Percentiles rank a stretch among this genome's conserved stretches.
Evolutionary conservation across 768 basidiomycete species (phyloP).

Genomic region (Termitomyces sp.): DNA sequence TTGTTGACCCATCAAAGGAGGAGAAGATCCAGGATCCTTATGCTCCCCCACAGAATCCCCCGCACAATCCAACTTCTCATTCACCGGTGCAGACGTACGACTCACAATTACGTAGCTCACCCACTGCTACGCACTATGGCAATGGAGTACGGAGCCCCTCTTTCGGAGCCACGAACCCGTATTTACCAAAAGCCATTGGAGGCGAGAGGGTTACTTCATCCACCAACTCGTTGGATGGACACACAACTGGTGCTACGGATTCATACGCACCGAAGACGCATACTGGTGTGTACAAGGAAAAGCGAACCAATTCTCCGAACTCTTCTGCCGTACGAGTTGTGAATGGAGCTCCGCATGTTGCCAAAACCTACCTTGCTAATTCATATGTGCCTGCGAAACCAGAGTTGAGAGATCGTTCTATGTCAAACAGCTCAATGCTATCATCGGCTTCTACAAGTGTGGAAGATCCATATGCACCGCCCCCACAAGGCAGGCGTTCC

Average conservation of each 20-base stretch:
- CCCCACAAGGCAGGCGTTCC: conserved; percentile 19
- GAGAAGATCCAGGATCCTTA: conserved; percentile 4
- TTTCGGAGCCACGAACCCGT: not conserved
- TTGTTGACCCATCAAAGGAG: not conserved
- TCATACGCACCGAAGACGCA: conserved; percentile 32
- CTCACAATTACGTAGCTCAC: conserved; percentile 8
- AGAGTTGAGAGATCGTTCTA: conserved; percentile 34
- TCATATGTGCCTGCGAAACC: conserved; percentile 14
- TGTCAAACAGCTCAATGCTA: conserved; percentile 41
- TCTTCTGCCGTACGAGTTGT: conserved; percentile 18
- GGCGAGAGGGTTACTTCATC: conserved; percentile 6
- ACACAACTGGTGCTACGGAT: conserved; percentile 20
- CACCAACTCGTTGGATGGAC: conserved; percentile 5
- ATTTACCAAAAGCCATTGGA: conserved; percentile 7
- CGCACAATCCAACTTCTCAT: not conserved
- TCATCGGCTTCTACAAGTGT: conserved; percentile 27
- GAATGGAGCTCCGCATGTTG: conserved; percentile 20
- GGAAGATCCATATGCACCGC: conserved; percentile 34
- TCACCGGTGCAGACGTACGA: not conserved
- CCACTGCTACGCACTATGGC: not conserved
- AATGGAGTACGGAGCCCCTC: conserved; percentile 4
- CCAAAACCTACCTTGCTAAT: conserved; percentile 7
- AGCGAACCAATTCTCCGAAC: conserved; percentile 29
- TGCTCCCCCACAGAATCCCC: not conserved
- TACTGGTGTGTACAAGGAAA: conserved; percentile 18